These are phyloP conservation scores for Crithidia thermophila DNA, from an alignment of 208 protist genomes.

Conservation along the genomic window DNA sequence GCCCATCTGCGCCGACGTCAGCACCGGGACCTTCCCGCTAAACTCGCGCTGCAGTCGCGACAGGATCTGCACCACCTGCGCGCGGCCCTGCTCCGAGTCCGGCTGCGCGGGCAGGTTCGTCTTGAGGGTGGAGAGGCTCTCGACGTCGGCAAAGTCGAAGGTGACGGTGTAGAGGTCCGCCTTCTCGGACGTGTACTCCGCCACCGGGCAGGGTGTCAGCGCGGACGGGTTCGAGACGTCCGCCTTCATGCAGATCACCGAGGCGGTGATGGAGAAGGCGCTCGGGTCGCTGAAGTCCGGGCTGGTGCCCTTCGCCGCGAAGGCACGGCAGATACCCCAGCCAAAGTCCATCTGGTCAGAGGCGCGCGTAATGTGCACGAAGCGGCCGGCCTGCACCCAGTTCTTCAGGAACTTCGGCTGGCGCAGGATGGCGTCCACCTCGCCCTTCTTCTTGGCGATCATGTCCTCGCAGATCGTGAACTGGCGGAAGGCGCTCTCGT, in stretches of 20 bases:
- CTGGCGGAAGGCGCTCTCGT: constrained; percentile 86
- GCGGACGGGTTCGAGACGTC: constrained; percentile 39
- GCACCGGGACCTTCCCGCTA: constrained; percentile 81
- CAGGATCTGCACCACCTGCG: constrained; percentile 80
- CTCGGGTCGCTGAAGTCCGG: constrained; percentile 64
- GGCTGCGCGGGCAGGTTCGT: constrained; percentile 79
- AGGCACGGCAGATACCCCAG: constrained; percentile 89
- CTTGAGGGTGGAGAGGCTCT: constrained; percentile 72
- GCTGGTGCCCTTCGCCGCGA: constrained; percentile 56
- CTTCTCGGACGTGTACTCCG: constrained; percentile 75
- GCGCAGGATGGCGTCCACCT: constrained; percentile 71
- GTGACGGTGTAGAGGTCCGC: constrained; percentile 87
- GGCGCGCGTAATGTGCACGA: constrained; percentile 85
- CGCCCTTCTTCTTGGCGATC: constrained; percentile 66
- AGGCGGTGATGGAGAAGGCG: constrained; percentile 69
- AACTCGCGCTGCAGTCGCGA: constrained; percentile 78
- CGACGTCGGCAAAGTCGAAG: constrained; percentile 87
- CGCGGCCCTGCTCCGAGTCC: constrained; percentile 73
- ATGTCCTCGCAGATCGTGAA: constrained; percentile 85
- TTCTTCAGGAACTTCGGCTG: constrained; percentile 92
- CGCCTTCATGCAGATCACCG: constrained; percentile 85
- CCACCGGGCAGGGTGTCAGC: constrained; percentile 77
- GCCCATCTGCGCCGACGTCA: constrained; percentile 97
- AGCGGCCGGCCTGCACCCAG: constrained; percentile 96
- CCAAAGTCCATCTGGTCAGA: constrained; percentile 74